These are phyloP conservation scores for Bretschneidera sinensis DNA, from an alignment of 345 rosid species.

Conservation along the genomic window DNA sequence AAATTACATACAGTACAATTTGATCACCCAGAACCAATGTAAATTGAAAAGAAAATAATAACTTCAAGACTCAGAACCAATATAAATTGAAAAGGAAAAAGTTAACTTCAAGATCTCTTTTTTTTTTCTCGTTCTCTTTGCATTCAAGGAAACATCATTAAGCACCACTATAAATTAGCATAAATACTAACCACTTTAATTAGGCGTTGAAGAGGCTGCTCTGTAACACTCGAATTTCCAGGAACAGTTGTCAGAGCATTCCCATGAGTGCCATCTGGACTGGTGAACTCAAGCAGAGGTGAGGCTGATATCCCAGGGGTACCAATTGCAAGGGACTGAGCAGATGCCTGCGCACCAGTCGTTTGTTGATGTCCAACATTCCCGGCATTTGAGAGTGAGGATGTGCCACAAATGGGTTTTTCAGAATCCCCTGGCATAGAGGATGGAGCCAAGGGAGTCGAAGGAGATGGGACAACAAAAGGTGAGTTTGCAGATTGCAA, in stretches of 20 bases:
- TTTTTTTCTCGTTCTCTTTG: too few species aligned
- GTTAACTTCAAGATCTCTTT: neutral
- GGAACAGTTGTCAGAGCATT: conserved; percentile 45
- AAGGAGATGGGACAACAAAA: conserved; percentile 76
- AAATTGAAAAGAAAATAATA: neutral
- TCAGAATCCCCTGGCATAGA: conserved; percentile 84
- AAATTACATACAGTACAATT: conserved; percentile 8
- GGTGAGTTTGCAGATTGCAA: conserved; percentile 82
- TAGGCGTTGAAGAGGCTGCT: conserved; percentile 85
- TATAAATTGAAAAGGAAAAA: too few species aligned
- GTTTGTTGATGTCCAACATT: conserved; percentile 58
- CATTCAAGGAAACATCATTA: too few species aligned
- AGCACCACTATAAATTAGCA: conserved; percentile 5
- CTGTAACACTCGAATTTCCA: conserved; percentile 52
- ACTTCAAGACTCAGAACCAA: neutral
- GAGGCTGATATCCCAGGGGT: conserved; percentile 97
- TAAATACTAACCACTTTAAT: conserved; percentile 64
- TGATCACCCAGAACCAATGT: neutral
- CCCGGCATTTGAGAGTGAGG: conserved; percentile 62
- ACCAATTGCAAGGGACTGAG: conserved; percentile 85
- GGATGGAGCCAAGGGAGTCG: conserved; percentile 84
- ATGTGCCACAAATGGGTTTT: conserved; percentile 60
- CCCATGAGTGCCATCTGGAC: conserved; percentile 61
- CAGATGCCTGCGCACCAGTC: conserved; percentile 45
- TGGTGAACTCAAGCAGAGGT: conserved; percentile 80